phyloP scores from a whole-genome alignment of 73 alveolate species.

The Paramecium sexaurelia region DNA sequence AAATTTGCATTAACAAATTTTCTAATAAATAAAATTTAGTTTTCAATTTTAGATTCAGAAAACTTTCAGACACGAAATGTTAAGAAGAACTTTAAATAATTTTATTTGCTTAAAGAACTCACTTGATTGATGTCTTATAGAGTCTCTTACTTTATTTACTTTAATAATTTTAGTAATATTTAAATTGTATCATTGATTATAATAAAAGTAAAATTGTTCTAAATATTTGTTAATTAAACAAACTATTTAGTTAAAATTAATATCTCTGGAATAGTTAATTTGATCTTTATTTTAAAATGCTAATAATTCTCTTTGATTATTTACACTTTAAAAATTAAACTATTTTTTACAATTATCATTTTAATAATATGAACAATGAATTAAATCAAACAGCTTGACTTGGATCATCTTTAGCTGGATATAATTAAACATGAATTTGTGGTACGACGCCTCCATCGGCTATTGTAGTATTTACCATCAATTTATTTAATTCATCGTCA shows the following conservation, averaged over 20 bases:
- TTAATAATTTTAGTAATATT: too few relatives aligned
- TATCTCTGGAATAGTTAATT: neutral
- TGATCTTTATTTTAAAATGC: neutral
- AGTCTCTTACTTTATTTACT: too few relatives aligned
- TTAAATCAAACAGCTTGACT: constrained; percentile 41
- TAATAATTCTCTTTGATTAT: neutral
- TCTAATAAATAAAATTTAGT: too few relatives aligned
- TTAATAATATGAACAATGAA: neutral
- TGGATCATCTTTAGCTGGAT: neutral
- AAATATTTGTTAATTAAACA: too few relatives aligned
- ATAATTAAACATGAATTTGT: constrained; percentile 68
- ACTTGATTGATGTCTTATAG: too few relatives aligned
- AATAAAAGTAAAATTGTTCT: too few relatives aligned
- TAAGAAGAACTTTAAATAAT: too few relatives aligned
- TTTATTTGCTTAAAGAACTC: too few relatives aligned
- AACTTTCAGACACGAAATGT: too few relatives aligned
- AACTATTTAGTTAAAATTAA: neutral
- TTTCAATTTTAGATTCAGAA: too few relatives aligned
- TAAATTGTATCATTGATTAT: too few relatives aligned
- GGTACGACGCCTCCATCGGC: constrained; percentile 91
- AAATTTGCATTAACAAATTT: too few relatives aligned
- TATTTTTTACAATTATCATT: neutral
- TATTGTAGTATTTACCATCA: constrained; percentile 84
- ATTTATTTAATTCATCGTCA: constrained; percentile 79
- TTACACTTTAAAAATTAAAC: neutral